Percentiles rank a stretch among this genome's conserved stretches.
Conservation (phyloP, 1,284 basidiomycete genomes). For the Ustilago hordei region DNA sequence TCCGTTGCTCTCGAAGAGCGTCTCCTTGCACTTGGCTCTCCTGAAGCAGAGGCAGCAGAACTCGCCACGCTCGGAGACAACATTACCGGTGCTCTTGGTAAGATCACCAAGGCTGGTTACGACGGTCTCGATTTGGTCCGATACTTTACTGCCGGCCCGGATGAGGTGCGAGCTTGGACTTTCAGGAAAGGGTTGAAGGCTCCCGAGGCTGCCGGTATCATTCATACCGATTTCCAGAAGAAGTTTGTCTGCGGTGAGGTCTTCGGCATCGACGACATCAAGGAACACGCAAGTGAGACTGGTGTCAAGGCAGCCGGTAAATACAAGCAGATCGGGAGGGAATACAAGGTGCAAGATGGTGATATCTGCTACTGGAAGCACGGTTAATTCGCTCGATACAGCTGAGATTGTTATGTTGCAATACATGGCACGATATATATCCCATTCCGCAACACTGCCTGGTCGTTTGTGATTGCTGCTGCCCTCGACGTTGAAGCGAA, state of each 20-base stretch:
- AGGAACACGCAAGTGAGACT: constrained; percentile 88
- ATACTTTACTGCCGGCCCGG: constrained; percentile 91
- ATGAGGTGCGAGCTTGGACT: constrained; percentile 96
- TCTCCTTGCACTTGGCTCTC: constrained; percentile 73
- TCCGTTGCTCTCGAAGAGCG: constrained; percentile 96
- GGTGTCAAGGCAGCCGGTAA: constrained; percentile 96
- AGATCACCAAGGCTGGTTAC: constrained; percentile 69
- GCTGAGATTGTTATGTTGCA: background rate
- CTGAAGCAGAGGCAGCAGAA: constrained; percentile 63
- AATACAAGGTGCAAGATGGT: constrained; percentile 78
- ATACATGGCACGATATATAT: background rate
- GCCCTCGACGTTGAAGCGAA: background rate
- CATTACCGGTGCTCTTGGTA: constrained; percentile 64
- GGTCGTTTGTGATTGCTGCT: background rate
- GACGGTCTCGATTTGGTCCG: constrained; percentile 65
- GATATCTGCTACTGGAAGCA: constrained; percentile 65
- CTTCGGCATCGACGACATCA: constrained; percentile 90
- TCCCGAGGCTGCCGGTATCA: constrained; percentile 97
- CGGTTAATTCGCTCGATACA: constrained; percentile 13
- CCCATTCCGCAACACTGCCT: background rate
- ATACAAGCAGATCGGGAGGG: constrained; percentile 94
- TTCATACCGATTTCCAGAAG: constrained; percentile 94
- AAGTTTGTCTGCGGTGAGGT: constrained; percentile 99
- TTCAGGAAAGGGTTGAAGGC: constrained; percentile 93
- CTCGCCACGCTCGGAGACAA: constrained; percentile 62